Conservation (phyloP, 2,329 filamentous ascomycete species). For the Botrytis sinoallii region DNA sequence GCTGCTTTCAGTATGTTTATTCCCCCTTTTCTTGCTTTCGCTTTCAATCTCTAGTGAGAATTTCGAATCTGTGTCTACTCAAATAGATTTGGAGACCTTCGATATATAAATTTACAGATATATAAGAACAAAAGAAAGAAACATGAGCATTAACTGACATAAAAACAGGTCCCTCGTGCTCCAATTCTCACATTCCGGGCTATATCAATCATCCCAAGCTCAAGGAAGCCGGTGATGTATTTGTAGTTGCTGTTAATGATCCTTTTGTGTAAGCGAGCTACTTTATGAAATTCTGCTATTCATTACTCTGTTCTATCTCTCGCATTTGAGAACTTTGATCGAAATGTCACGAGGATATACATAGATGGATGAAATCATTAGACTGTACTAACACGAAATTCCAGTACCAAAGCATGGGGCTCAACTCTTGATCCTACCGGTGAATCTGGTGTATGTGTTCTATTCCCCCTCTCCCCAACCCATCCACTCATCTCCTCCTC, state of each 20-base stretch:
- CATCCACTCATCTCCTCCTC: background rate
- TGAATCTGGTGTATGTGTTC: conserved; percentile 70
- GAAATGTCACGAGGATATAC: background rate
- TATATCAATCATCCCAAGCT: conserved; percentile 79
- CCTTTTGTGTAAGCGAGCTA: conserved; percentile 73
- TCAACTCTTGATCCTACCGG: conserved; percentile 71
- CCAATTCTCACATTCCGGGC: conserved; percentile 73
- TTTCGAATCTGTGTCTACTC: background rate
- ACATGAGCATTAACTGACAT: background rate
- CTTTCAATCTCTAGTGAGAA: background rate
- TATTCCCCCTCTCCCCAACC: conserved; percentile 63
- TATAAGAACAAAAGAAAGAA: background rate
- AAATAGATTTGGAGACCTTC: too few relatives aligned
- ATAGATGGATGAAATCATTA: background rate
- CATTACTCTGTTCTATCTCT: background rate
- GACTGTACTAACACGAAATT: background rate
- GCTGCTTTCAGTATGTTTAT: conserved; percentile 64
- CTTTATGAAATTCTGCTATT: too few relatives aligned
- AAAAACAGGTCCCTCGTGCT: conserved; percentile 55
- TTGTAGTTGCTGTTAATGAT: conserved; percentile 91
- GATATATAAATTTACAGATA: background rate
- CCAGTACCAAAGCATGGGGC: conserved; percentile 86
- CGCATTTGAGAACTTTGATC: background rate
- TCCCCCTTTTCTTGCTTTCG: background rate
- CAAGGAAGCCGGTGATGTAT: conserved; percentile 77